Evolutionary conservation across 805 yeast species (phyloP), one percentile per base, ranked within the genome.

Genomic region (Candida michaelii): DNA sequence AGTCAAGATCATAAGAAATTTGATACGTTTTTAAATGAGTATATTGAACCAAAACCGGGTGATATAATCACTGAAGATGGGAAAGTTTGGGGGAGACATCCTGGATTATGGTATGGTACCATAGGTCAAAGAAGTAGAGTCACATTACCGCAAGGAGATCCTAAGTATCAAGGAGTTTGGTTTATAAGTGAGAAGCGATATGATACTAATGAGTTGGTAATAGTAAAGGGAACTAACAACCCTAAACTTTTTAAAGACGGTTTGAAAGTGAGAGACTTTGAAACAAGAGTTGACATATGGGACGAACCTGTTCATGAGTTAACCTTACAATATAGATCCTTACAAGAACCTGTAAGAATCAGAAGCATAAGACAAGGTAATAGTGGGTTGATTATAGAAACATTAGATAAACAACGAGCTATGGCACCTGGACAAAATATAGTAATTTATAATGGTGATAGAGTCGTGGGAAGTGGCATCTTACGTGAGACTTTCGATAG

Each of bases 21-120:
- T 59, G 69, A 81, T 16, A 76, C 79, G 41, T 93, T 93, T 54
- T 63, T 91, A 21, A 71, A 74, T 44, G 91, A 89, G 49, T 93
- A 84, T 55, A 69, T 91, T 3, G 76, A 73, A 10, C 82, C 85
- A 1, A 71, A 71, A 5, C 89, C 89, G 1, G 99, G 98, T 0
- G 75, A 85, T 46, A 79, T 93, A 7, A 72, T 88, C n/a, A 84
- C 90, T 0, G 79, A 75, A 43, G 84, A 79, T 43, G 95, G 95
- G 4, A 67, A 64, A 40, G 71, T 79, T 0, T 89, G 93, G 79
- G 98, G 97, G 0, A 53, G 61, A 36, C 99, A 93, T 60, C 66
- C 75, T 19, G 99, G 99, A 0, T 59, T 93, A 8, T 93, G 98
- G 98, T 80, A 85, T 36, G 91, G 88, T n/a, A 93, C 99, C 0